Evolutionary conservation across 1,284 basidiomycete genomes (phyloP).

Genomic region (Microbotryomycetes sp.): DNA sequence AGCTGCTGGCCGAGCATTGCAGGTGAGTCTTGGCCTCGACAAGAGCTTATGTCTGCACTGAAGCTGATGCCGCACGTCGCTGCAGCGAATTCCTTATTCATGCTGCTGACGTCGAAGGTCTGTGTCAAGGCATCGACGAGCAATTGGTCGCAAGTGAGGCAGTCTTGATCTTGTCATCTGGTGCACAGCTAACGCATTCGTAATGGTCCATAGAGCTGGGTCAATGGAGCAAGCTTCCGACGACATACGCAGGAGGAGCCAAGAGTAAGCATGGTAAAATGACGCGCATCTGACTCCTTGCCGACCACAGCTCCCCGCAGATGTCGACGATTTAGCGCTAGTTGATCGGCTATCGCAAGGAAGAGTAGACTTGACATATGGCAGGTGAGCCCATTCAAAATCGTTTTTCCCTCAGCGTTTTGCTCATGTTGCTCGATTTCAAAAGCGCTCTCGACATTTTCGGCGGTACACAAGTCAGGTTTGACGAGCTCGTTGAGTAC

Average conservation of each 20-base stretch:
- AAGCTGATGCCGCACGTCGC: no score
- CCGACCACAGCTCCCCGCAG: slow-evolving; percentile 45
- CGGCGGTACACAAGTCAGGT: slow-evolving; percentile 64
- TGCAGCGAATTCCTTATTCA: slow-evolving; percentile 88
- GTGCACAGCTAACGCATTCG: not conserved
- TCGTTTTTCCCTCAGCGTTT: slow-evolving; percentile 4
- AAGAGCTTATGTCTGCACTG: no score
- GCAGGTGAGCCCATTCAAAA: slow-evolving; percentile 57
- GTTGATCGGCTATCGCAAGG: slow-evolving; percentile 77
- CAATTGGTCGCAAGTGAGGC: slow-evolving; percentile 67
- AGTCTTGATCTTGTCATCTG: not conserved
- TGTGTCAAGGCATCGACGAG: slow-evolving; percentile 94
- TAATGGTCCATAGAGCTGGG: slow-evolving; percentile 60
- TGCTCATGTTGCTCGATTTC: not conserved
- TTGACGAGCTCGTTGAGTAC: slow-evolving; percentile 59
- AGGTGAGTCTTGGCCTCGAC: slow-evolving; percentile 60
- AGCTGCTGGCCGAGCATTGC: slow-evolving; percentile 65
- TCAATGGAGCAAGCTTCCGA: slow-evolving; percentile 83
- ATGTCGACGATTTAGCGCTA: slow-evolving; percentile 72
- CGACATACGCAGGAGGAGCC: slow-evolving; percentile 96
- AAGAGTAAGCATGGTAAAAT: slow-evolving; percentile 61
- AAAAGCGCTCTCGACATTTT: slow-evolving; percentile 73
- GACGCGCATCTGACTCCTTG: not conserved
- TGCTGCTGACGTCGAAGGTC: slow-evolving; percentile 94
- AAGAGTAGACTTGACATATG: slow-evolving; percentile 90